Evolutionary conservation across 2,329 filamentous ascomycete genomes (phyloP), one percentile per base, ranked within the genome.

Genomic region (Monosporascus ibericus): DNA sequence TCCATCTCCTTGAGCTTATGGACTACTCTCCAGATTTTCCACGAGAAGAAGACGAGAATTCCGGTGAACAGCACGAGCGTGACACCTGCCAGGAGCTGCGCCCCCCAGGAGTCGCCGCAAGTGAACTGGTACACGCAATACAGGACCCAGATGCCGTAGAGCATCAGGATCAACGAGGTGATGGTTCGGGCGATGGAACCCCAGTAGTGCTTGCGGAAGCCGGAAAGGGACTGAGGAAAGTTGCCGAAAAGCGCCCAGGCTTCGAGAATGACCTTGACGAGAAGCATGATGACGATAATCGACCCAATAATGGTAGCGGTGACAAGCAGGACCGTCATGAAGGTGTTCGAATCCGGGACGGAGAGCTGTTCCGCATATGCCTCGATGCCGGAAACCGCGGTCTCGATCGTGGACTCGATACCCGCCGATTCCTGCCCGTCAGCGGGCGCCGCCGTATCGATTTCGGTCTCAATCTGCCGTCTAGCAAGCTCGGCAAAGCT

Each of bases 41-140:
- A 90, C 1, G 83, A 85, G 70, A 96, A 97, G 72, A 88, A 95
- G 6, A 67, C 80, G n/a, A 99, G 75, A 38, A 96, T 70, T 17
- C 71, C 83, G 0, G 92, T 96, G 67, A 97, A 97, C 5, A 92
- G 64, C 2, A 70, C 82, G 2, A 97, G 79, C 0, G 91, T 96
- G 18, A 95, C 73, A 54, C 79, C 92, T 17, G 94, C 94, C 25
- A 97, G 83, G 0, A 80, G 61, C 69, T 95, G 94, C 46, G 91
- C 92, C 7, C 87, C 90, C 92, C 92, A 96, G 0, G 92, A 97
- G 70, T 97, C 94, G 54, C 92, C 92, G 42, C 86, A 81, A 1
- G 87, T 94, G 71, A 97, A 96, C 67, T 99, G 94, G 70, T 92
- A 97, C 57, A 99, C 82, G 69, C 92, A 97, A 72, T 96, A 97